Conservation (phyloP, 345 rosid species). For the Salix suchowensis region DNA sequence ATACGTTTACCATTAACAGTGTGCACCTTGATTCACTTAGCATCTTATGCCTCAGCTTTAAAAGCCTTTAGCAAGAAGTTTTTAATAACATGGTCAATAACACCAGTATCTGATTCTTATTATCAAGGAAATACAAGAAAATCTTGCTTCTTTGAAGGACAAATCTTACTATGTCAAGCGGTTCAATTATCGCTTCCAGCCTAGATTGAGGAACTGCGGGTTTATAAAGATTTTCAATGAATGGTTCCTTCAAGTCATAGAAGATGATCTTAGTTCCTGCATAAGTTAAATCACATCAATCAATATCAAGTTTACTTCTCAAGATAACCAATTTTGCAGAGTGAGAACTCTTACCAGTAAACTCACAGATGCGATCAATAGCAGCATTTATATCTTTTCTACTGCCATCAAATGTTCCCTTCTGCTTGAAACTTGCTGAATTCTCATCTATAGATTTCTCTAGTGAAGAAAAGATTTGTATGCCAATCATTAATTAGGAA, state of each 20-base stretch:
- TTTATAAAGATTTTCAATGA: conserved; percentile 77
- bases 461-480: conserved; percentile 17
- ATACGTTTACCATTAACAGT: too few species aligned
- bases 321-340: not conserved
- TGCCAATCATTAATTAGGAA: not conserved
- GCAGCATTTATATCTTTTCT: conserved; percentile 85
- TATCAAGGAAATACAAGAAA: not conserved
- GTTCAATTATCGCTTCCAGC: conserved; percentile 75
- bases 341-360: conserved; percentile 53
- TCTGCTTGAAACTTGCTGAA: conserved; percentile 60
- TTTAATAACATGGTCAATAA: too few species aligned
- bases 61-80: too few species aligned
- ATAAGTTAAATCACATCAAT: conserved; percentile 24
- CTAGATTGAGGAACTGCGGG: conserved; percentile 69
- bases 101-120: not conserved
- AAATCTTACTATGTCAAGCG: conserved; percentile 65
- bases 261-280: conserved; percentile 91
- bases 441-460: conserved; percentile 63
- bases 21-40: too few species aligned
- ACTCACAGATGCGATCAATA: conserved; percentile 78
- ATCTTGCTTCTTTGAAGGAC: not conserved
- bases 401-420: conserved; percentile 81
- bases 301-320: conserved; percentile 5
- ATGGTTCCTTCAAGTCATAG: conserved; percentile 82
- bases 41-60: too few species aligned